These are phyloP conservation scores for Thelephora ganbajun DNA, from an alignment of 768 basidiomycete species.

Conservation along the genomic window DNA sequence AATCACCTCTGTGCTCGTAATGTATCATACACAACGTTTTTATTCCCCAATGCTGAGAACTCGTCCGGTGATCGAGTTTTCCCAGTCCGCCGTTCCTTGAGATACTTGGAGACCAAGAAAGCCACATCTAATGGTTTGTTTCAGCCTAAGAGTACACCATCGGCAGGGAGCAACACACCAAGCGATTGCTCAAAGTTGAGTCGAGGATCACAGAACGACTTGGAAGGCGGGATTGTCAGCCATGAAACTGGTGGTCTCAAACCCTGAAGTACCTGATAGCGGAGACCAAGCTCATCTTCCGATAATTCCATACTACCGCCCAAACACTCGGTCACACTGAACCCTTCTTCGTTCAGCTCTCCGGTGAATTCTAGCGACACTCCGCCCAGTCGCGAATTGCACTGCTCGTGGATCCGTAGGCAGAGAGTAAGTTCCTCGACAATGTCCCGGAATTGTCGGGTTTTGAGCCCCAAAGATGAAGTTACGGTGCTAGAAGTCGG, in stretches of 20 bases:
- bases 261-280: conserved; percentile 56
- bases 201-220: conserved; percentile 91
- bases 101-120: conserved; percentile 71
- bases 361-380: conserved; percentile 63
- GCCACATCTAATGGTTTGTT: conserved; percentile 45
- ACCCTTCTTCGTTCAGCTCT: conserved; percentile 80
- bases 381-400: conserved; percentile 60
- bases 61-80: too few relatives aligned
- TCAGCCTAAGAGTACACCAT: background rate
- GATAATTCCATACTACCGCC: conserved; percentile 92
- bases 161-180: conserved; percentile 32
- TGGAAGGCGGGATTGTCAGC: background rate
- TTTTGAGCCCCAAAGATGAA: conserved; percentile 72
- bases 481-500: conserved; percentile 54
- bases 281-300: conserved; percentile 79
- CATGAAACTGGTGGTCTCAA: too few relatives aligned
- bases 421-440: conserved; percentile 77
- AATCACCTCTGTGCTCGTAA: too few relatives aligned
- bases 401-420: conserved; percentile 64
- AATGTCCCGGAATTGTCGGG: conserved; percentile 79
- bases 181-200: conserved; percentile 90
- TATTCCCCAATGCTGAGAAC: too few relatives aligned
- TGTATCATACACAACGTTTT: too few relatives aligned
- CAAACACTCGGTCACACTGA: conserved; percentile 91
- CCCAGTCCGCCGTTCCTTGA: conserved; percentile 45